Evolutionary conservation across 139 green algal species (phyloP), one percentile per base, ranked within the genome.

Genomic region (Coccomyxa sp.): DNA sequence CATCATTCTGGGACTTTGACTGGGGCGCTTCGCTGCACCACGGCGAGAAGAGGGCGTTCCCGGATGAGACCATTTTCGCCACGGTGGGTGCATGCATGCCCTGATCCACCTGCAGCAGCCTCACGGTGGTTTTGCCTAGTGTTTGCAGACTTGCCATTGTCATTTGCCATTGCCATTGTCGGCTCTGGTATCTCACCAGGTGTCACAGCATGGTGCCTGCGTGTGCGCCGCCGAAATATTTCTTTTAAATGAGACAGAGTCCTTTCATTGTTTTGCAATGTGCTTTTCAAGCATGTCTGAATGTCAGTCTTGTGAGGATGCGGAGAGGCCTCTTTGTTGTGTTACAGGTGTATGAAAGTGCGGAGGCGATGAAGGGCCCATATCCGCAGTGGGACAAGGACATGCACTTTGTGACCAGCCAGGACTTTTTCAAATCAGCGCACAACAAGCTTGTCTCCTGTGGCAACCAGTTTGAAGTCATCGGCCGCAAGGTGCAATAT

Each of bases 401-500:
- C 87, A 88, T 98, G 0, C 89, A 97, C 86, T 99, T 97, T 85
- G 90, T 97, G 31, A 63, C 85, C n/a, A 93, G 85, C 59, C 76
- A 89, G 28, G 90, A 98, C 86, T 90, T 92, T 13, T 99, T 98
- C 87, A 81, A 84, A 30, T 84, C 79, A 79, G 63, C 82, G 66
- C 87, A 94, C 58, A 77, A 83, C 82, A 88, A 92, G 82, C 82
- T 92, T 18, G 88, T 96, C 32, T 85, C 87, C 45, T 98, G 96
- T 82, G 96, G 95, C 79, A 98, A 98, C 86, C 91, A 96, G 85
- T 98, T 99, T 83, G 96, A 99, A 91, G 83, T 98, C 18, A 51
- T 95, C 14, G 87, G 85, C 7, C 57, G 68, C 17, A 79, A 81
- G 63, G 82, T 82, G 66, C 38, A 63, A 17, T 58, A 0, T 21